Evolutionary conservation across 2,329 filamentous ascomycete species (phyloP).

Genomic region (Fusarium humuli): DNA sequence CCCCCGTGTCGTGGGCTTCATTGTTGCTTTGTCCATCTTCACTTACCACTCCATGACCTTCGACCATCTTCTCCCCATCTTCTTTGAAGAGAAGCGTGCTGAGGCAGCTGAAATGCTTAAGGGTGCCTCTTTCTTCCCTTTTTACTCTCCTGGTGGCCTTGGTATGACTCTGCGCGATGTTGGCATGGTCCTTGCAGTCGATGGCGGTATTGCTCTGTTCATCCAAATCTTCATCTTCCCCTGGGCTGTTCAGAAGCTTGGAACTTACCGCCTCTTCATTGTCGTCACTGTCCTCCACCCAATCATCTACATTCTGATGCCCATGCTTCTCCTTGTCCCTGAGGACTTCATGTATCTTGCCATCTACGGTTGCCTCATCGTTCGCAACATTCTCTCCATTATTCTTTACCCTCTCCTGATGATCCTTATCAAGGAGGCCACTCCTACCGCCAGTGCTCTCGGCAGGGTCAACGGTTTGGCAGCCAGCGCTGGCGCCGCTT

Average conservation of each 20-base stretch:
- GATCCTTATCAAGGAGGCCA: slow-evolving; percentile 76
- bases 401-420: slow-evolving; percentile 74
- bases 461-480: slow-evolving; percentile 75
- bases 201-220: slow-evolving; percentile 69
- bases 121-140: slow-evolving; percentile 53
- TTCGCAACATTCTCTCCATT: slow-evolving; percentile 72
- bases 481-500: slow-evolving; percentile 73
- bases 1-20: slow-evolving; percentile 77
- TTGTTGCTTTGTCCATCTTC: slow-evolving; percentile 87
- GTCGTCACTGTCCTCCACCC: slow-evolving; percentile 70
- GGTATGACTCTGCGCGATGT: slow-evolving; percentile 72
- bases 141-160: slow-evolving; percentile 71
- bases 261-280: slow-evolving; percentile 70
- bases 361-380: slow-evolving; percentile 67
- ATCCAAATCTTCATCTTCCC: slow-evolving; percentile 72
- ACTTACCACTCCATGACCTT: slow-evolving; percentile 97
- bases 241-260: slow-evolving; percentile 66
- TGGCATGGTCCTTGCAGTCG: slow-evolving; percentile 69
- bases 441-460: slow-evolving; percentile 65
- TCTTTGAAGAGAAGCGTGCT: slow-evolving; percentile 81
- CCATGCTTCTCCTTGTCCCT: slow-evolving; percentile 67
- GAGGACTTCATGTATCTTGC: slow-evolving; percentile 62
- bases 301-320: slow-evolving; percentile 70
- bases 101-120: slow-evolving; percentile 53
- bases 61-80: slow-evolving; percentile 91